Evolutionary conservation across 805 yeast genomes (phyloP).

Genomic region (Candida ortonii): DNA sequence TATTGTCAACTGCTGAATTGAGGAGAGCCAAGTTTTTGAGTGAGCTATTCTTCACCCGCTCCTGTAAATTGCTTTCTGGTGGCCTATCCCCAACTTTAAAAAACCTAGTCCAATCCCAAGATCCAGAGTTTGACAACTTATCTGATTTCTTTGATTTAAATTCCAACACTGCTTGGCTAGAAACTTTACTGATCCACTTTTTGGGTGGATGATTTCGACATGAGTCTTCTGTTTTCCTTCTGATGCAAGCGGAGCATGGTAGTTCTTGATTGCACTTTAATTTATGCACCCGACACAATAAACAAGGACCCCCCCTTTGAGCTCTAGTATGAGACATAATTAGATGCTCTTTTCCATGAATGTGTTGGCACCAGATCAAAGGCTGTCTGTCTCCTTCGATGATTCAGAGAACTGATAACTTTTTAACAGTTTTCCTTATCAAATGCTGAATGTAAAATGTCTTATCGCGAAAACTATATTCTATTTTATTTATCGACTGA

Average conservation of each 20-base stretch:
- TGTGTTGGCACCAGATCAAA: too few species aligned
- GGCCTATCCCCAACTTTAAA: not conserved
- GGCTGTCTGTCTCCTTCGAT: too few species aligned
- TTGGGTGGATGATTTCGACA: constrained; percentile 31
- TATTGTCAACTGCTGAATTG: constrained; percentile 1
- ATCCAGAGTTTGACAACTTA: not conserved
- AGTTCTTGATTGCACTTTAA: constrained; percentile 13
- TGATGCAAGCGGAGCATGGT: constrained; percentile 13
- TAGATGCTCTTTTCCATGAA: too few species aligned
- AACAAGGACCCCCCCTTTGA: constrained; percentile 10
- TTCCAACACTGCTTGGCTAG: constrained; percentile 1
- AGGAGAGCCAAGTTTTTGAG: not conserved
- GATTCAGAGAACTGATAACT: too few species aligned
- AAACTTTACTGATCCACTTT: constrained; percentile 10
- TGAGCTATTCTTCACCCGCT: constrained; percentile 2
- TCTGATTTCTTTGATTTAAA: too few species aligned
- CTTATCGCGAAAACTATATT: too few species aligned
- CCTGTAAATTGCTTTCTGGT: constrained; percentile 1
- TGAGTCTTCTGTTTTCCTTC: constrained; percentile 14
- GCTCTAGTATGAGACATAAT: too few species aligned
- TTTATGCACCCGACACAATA: constrained; percentile 10
- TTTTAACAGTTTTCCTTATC: too few species aligned
- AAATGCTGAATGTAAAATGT: too few species aligned
- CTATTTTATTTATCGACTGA: too few species aligned
- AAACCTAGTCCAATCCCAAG: constrained; percentile 8